Evolutionary conservation across 495 filamentous ascomycete species (phyloP).

Genomic region (Cercophora samala): DNA sequence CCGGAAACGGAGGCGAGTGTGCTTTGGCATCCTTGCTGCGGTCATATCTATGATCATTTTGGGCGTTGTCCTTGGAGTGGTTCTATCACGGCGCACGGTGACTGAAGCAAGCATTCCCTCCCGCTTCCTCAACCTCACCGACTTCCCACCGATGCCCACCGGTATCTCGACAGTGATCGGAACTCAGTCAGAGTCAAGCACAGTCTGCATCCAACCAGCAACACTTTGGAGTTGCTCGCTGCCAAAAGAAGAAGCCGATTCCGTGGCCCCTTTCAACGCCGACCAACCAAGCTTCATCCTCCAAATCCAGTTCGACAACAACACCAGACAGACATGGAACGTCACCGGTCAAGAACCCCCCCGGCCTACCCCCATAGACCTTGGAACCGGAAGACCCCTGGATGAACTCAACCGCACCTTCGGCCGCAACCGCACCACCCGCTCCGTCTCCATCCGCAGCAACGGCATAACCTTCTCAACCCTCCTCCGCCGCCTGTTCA

Average conservation of each 20-base stretch:
- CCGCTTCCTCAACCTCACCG: slow-evolving; percentile 76
- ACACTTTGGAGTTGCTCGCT: slow-evolving; percentile 80
- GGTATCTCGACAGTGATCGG: slow-evolving; percentile 73
- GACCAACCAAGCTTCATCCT: slow-evolving; percentile 74
- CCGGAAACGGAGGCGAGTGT: slow-evolving; percentile 60
- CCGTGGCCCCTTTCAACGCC: slow-evolving; percentile 55
- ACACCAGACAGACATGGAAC: slow-evolving; percentile 50
- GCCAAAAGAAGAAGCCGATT: slow-evolving; percentile 67
- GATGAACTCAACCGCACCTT: slow-evolving; percentile 23
- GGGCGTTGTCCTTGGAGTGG: slow-evolving; percentile 57
- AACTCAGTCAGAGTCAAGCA: slow-evolving; percentile 54
- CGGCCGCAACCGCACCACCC: slow-evolving; percentile 17
- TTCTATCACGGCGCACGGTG: slow-evolving; percentile 51
- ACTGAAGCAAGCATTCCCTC: slow-evolving; percentile 34
- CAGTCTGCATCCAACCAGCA: slow-evolving; percentile 63
- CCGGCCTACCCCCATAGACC: slow-evolving; percentile 18
- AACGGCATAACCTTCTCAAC: slow-evolving; percentile 14
- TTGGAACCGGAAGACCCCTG: neutral
- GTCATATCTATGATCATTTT: slow-evolving; percentile 59
- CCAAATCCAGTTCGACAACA: slow-evolving; percentile 76
- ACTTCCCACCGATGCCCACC: slow-evolving; percentile 80
- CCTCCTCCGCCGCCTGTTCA: slow-evolving; percentile 34
- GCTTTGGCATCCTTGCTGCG: slow-evolving; percentile 49
- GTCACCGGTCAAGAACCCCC: slow-evolving; percentile 34
- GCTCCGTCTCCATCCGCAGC: slow-evolving; percentile 12